Conservation (phyloP, 2,329 filamentous ascomycete species). For the Phoma sp. region DNA sequence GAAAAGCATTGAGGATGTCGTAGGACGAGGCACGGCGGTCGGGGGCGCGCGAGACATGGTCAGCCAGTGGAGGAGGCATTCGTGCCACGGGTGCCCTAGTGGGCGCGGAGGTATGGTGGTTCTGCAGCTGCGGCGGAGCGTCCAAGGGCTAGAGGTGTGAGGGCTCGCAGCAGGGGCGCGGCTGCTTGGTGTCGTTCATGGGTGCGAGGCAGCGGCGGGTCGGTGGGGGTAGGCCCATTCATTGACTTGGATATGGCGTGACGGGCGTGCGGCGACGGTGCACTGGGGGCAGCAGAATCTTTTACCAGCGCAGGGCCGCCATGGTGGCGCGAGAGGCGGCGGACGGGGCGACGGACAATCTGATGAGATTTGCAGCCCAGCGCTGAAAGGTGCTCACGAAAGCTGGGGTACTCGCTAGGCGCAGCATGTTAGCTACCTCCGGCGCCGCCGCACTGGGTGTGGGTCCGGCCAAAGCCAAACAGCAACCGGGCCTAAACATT, state of each 20-base stretch:
- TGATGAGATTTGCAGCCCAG: background rate
- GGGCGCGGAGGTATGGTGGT: background rate
- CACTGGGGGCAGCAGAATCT: background rate
- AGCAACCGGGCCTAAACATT: conserved; percentile 27
- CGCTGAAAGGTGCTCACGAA: background rate
- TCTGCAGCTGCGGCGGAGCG: conserved; percentile 2
- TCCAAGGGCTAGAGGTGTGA: conserved; percentile 5
- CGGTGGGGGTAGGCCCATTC: conserved; percentile 5
- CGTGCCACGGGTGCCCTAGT: conserved; percentile 22
- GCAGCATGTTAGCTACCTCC: background rate
- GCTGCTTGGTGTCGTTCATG: conserved; percentile 13
- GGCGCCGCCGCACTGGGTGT: background rate
- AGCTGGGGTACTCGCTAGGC: conserved; percentile 15
- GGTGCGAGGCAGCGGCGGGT: conserved; percentile 1
- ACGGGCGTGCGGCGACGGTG: background rate
- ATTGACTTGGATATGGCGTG: background rate
- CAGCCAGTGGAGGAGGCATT: conserved; percentile 46
- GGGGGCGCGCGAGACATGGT: conserved; percentile 46
- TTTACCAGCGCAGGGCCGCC: background rate
- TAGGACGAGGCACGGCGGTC: conserved; percentile 48
- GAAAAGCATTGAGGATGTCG: conserved; percentile 47
- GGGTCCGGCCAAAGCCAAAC: conserved; percentile 19
- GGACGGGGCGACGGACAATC: background rate
- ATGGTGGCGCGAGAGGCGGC: background rate
- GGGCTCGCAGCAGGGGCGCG: conserved; percentile 21